Base-by-base conservation (phyloP, 2,329 filamentous ascomycete species). In the Colletotrichum sansevieriae region DNA sequence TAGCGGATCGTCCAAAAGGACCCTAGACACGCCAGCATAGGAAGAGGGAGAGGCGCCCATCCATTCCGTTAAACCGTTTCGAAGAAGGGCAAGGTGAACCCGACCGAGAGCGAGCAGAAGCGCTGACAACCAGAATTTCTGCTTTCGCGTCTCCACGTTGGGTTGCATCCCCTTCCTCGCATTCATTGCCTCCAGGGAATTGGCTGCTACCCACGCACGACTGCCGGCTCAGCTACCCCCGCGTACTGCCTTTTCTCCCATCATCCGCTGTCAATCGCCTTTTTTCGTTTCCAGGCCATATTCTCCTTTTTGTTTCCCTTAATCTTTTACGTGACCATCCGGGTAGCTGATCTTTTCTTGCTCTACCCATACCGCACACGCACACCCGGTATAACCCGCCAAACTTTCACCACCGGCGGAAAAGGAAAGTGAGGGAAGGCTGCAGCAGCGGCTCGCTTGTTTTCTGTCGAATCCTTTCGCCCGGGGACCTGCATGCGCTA, bases 161-260 rank as follows among this genome's bases (percentile, higher is more conserved):
- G 37, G 37, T 39, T 51, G 49, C 62, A 66, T 66, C 63, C 56
- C 66, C 62, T 66, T 69, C 55, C 56, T 60, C 55, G 62, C 25
- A 47, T 49, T 55, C 65, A 60, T 65, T 65, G 55, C 65, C 39
- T 59, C 11, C 46, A 54, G n/a, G 61, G 41, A 59, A 55, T 12
- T 37, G 41, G 61, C 47, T 68, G 55, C 62, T 49, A 60, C 47
- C 55, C 63, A 52, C 55, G 55, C 41, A 49, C 54, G 65, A 68
- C 41, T 65, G 62, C 65, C 55, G 49, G 25, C 29, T 52, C 39
- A 65, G 37, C 55, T 39, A 35, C 39, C 49, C 62, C 60, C 47
- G 58, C 49, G 39, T 59, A 33, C 46, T 60, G 56, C 46, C 33
- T 20, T 43, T 43, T 60, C 22, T 33, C 39, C 61, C 61, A 59